Conservation (phyloP, 768 basidiomycete species). For the Melanogaster broomeanus region DNA sequence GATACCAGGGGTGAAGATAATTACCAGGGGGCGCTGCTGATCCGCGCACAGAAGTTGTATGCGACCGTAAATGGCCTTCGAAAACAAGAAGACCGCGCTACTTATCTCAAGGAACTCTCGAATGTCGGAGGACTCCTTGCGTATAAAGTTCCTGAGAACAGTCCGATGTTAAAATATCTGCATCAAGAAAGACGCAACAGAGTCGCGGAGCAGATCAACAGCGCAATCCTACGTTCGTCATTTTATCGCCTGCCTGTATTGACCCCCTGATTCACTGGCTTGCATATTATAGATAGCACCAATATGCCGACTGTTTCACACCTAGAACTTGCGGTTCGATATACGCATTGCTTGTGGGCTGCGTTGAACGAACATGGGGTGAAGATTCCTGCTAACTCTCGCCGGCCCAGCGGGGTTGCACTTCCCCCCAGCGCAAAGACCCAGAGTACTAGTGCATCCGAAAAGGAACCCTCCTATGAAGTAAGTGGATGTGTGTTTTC, state of each 20-base stretch:
- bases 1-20: slow-evolving; percentile 36
- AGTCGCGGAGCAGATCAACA: slow-evolving; percentile 86
- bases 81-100: slow-evolving; percentile 53
- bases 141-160: slow-evolving; percentile 79
- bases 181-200: slow-evolving; percentile 74
- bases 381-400: slow-evolving; percentile 40
- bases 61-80: slow-evolving; percentile 58
- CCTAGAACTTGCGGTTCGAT: slow-evolving; percentile 64
- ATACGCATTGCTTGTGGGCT: slow-evolving; percentile 64
- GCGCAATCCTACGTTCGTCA: slow-evolving; percentile 78
- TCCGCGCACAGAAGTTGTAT: slow-evolving; percentile 67
- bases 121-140: slow-evolving; percentile 79
- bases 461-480: slow-evolving; percentile 38
- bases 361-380: slow-evolving; percentile 51
- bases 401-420: slow-evolving; percentile 43
- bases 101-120: slow-evolving; percentile 69
- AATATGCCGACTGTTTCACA: slow-evolving; percentile 55
- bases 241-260: neutral
- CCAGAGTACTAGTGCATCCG: slow-evolving; percentile 25
- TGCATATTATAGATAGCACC: slow-evolving; percentile 44
- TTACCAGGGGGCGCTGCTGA: slow-evolving; percentile 50
- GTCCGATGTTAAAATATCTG: slow-evolving; percentile 75
- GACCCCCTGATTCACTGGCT: slow-evolving; percentile 1
- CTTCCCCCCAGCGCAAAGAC: slow-evolving; percentile 40
- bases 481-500: slow-evolving; percentile 24